These are phyloP conservation scores for Puya raimondii DNA, from an alignment of 176 grass and related monocot genomes.

Conservation along the genomic window DNA sequence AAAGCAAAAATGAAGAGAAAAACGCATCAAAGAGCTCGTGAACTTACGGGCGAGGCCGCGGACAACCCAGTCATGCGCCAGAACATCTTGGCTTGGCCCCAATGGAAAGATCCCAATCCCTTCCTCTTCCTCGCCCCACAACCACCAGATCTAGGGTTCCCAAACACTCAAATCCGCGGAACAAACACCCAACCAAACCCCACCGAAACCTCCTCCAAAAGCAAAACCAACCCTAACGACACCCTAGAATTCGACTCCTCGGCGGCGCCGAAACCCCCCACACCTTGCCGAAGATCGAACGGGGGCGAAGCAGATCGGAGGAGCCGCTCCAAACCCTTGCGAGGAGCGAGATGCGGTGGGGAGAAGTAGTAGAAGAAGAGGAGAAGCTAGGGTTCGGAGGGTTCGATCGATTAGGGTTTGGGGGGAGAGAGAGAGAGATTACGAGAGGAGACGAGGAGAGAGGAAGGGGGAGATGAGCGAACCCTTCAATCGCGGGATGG, in stretches of 20 bases:
- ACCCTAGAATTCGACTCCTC: background rate
- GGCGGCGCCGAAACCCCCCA: background rate
- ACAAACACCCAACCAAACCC: background rate
- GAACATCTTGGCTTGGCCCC: constrained; percentile 63
- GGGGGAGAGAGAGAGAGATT: constrained; percentile 3
- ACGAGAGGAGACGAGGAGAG: background rate
- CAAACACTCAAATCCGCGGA: background rate
- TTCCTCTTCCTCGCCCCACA: background rate
- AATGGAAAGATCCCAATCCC: background rate
- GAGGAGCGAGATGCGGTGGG: constrained; percentile 21
- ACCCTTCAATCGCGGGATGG: background rate
- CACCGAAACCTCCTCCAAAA: background rate
- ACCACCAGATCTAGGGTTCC: constrained; percentile 23
- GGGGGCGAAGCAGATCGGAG: background rate
- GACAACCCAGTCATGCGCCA: constrained; percentile 88
- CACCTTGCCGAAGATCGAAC: background rate
- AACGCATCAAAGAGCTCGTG: constrained; percentile 10
- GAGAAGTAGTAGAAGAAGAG: constrained; percentile 4
- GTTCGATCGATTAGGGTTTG: constrained; percentile 1
- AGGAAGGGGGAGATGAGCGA: background rate
- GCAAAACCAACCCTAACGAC: background rate
- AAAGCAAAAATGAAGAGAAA: constrained; percentile 13
- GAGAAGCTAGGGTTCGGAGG: constrained; percentile 4
- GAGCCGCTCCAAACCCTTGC: constrained; percentile 12
- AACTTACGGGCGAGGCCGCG: constrained; percentile 72